Percentiles rank a stretch among this genome's conserved stretches.
These are phyloP conservation scores for Colletotrichum filicis DNA, from an alignment of 2,329 filamentous ascomycete species.

Conservation along the genomic window DNA sequence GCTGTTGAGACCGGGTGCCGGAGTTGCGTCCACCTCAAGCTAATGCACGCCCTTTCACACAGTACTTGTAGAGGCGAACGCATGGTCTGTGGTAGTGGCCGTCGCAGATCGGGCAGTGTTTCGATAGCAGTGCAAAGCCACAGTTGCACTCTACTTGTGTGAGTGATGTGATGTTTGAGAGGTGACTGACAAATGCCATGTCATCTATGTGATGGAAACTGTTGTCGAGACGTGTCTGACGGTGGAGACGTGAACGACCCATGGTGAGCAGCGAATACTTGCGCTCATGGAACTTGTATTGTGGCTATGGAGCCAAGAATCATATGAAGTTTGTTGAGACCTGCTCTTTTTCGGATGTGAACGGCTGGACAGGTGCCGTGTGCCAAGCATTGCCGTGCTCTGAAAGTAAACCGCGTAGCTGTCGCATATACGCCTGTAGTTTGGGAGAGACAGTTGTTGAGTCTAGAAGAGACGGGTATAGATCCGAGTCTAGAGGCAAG, in stretches of 20 bases:
- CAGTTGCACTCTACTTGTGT: neutral
- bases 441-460: neutral
- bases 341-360: neutral
- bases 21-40: constrained; percentile 6
- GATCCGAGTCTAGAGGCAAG: constrained; percentile 3
- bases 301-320: neutral
- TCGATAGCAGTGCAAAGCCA: constrained; percentile 19
- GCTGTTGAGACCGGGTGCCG: constrained; percentile 31
- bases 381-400: neutral
- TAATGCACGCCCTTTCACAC: constrained; percentile 12
- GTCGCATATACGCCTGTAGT: neutral
- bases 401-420: neutral
- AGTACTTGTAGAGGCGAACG: constrained; percentile 22
- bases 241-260: neutral
- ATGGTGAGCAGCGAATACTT: neutral
- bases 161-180: constrained; percentile 18
- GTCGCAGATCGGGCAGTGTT: constrained; percentile 11
- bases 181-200: constrained; percentile 13
- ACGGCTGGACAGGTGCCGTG: neutral
- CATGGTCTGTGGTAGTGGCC: constrained; percentile 28
- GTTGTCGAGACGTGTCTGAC: neutral
- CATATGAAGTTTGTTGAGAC: neutral
- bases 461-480: neutral
- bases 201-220: constrained; percentile 7
- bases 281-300: neutral